Evolutionary conservation across 2,329 filamentous ascomycete species (phyloP).

Genomic region (Pseudocercospora fuligena): DNA sequence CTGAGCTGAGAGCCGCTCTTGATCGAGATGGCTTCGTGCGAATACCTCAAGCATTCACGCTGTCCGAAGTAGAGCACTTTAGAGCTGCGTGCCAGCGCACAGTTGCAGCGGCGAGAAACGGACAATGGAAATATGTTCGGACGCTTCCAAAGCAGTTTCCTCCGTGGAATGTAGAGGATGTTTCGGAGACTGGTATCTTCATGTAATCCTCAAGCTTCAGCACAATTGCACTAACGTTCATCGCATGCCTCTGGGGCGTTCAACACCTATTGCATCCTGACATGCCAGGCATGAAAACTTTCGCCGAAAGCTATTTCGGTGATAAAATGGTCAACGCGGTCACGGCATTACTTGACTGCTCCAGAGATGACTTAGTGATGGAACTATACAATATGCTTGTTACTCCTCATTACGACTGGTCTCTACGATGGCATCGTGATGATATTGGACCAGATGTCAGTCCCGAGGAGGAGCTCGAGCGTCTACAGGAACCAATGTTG

Average conservation of each 20-base stretch:
- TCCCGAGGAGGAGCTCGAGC: constrained; percentile 67
- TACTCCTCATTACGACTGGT: constrained; percentile 71
- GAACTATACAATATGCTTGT: constrained; percentile 88
- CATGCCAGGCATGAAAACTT: constrained; percentile 62
- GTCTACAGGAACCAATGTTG: constrained; percentile 65
- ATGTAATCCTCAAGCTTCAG: constrained; percentile 61
- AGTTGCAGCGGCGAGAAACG: constrained; percentile 67
- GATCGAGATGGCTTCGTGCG: constrained; percentile 76
- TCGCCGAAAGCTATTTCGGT: constrained; percentile 74
- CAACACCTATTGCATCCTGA: constrained; percentile 81
- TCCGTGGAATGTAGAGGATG: constrained; percentile 67
- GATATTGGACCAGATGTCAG: constrained; percentile 72
- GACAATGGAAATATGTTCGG: constrained; percentile 79
- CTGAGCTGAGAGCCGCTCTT: constrained; percentile 58
- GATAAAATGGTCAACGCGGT: constrained; percentile 66
- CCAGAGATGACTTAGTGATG: constrained; percentile 71
- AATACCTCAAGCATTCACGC: constrained; percentile 67
- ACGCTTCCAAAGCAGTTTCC: constrained; percentile 91
- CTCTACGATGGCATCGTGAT: constrained; percentile 83
- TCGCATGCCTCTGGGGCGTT: constrained; percentile 8
- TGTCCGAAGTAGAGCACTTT: constrained; percentile 61
- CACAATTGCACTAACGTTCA: background rate
- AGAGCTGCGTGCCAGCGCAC: constrained; percentile 63
- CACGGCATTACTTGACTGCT: constrained; percentile 63
- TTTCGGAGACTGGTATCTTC: constrained; percentile 70